These are phyloP conservation scores for Podila verticillata DNA, from an alignment of 192 early-diverging fungal species.

Conservation along the genomic window DNA sequence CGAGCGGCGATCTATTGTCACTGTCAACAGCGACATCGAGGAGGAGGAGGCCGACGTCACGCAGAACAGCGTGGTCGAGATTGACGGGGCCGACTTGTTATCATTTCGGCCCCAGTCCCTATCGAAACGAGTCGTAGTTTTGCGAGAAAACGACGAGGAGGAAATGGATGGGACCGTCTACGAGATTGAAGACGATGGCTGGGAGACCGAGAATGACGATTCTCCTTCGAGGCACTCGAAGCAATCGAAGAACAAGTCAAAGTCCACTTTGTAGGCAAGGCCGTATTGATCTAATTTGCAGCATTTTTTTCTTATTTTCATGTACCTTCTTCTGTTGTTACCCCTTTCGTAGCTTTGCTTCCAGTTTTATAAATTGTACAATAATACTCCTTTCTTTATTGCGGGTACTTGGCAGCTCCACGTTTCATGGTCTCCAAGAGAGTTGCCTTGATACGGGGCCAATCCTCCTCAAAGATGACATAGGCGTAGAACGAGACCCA, in stretches of 20 bases:
- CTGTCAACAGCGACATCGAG: background rate
- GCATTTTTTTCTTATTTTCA: background rate
- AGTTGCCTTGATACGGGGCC: constrained; percentile 35
- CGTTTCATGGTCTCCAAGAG: constrained; percentile 25
- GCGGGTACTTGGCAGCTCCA: constrained; percentile 20
- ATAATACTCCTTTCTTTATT: background rate
- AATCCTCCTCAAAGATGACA: constrained; percentile 45
- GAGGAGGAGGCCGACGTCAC: background rate
- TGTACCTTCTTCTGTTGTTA: background rate
- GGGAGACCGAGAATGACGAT: constrained; percentile 46
- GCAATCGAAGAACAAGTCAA: background rate
- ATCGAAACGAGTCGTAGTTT: background rate
- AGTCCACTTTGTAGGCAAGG: background rate
- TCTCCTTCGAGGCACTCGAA: constrained; percentile 19
- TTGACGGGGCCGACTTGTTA: background rate
- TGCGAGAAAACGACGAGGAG: background rate
- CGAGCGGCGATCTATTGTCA: background rate
- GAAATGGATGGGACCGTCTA: background rate
- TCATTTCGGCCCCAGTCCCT: background rate
- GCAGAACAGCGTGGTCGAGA: constrained; percentile 2
- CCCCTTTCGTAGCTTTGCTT: background rate
- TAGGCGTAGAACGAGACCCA: constrained; percentile 39
- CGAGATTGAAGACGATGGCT: constrained; percentile 29
- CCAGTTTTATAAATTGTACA: background rate
- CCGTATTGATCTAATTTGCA: background rate